Base-by-base conservation (phyloP, 2,329 filamentous ascomycete genomes). In the Cordyceps cateniannulata region DNA sequence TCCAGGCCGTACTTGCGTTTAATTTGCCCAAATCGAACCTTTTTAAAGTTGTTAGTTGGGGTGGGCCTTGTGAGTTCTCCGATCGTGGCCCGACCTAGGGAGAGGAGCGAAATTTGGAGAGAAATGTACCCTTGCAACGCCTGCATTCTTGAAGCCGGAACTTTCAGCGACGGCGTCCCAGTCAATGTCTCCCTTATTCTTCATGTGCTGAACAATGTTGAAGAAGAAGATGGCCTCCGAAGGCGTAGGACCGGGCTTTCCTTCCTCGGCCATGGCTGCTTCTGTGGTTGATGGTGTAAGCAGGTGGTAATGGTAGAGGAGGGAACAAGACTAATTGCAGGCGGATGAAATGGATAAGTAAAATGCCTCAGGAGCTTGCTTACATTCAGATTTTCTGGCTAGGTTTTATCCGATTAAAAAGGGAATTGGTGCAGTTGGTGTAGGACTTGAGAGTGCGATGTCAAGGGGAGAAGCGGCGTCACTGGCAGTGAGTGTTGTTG, bases 21-120 rank as follows among this genome's bases (percentile, higher is more conserved):
- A 62, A 83, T 76, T 62, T 83, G 79, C 3, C 77, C 74, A 61
- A 78, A 83, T 50, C 81, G 78, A 44, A 76, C 74, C 73, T 79
- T 16, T 10, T 16, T 18, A 8, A 42, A 42, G 2, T 18, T 5
- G 14, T 40, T 40, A 5, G 18, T 6, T 42, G 14, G 18, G 38
- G 7, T 6, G 16, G 38, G 3, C 2, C 14, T 5, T 8, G 38
- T 18, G 1, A 4, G 32, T 9, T 22, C 2, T 20, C n/a, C n/a
- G 42, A 20, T 22, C n/a, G 8, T 2, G n/a, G n/a, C n/a, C 42
- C 12, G 22, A 20, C 2, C 4, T 22, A 27, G 32, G 44, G 18
- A 35, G 5, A 1, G 5, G 29, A 7, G 44, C 5, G 5, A 40
- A 42, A 4, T n/a, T n/a, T n/a, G 18, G 14, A 38, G 50, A 27